Evolutionary conservation across 129 eudicot genomes (phyloP), one percentile per base, ranked within the genome.

Genomic region (Lactuca saligna): DNA sequence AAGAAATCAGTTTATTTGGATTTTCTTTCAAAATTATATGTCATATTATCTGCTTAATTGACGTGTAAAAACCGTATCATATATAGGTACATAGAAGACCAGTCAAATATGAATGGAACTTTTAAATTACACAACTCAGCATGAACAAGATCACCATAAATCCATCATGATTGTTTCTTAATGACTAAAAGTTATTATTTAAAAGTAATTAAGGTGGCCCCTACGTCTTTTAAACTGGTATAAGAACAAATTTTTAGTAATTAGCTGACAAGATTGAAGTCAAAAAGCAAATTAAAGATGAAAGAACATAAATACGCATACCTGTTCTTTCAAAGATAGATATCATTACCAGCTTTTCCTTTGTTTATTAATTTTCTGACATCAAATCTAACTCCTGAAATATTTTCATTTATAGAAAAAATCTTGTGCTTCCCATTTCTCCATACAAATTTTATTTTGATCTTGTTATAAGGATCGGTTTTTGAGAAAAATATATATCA

Each of bases 201-300:
- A 59, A 75, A 72, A 64, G 42, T 38, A 57, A 73, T 53, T 59
- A 76, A 61, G 59, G 41, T 74, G 75, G 87, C 61, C 86, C 91
- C 96, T 79, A 79, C 89, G 75, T 77, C 87, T 89, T 89, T 83
- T 79, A 51, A 81, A 56, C 75, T 77, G 72, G 73, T 65, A 65
- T 73, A 58, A 12, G 74, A 63, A 75, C 81, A 79, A 69, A 80
- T 78, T 55, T 80, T 80, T 41, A 66, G 81, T 75, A 66, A 76
- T 75, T 75, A 69, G 44, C 49, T 58, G 63, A 79, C 61, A 77
- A 76, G 77, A 75, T 13, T 78, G 63, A 65, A 81, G 82, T 80
- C 84, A 86, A 77, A 81, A 83, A 82, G 76, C 63, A 55, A 74
- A 71, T n/a, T 65, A 53, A 74, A 78, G 80, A 69, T 68, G 79